Conservation (phyloP, 2,329 filamentous ascomycete species). For the Penicillium oxalicum region DNA sequence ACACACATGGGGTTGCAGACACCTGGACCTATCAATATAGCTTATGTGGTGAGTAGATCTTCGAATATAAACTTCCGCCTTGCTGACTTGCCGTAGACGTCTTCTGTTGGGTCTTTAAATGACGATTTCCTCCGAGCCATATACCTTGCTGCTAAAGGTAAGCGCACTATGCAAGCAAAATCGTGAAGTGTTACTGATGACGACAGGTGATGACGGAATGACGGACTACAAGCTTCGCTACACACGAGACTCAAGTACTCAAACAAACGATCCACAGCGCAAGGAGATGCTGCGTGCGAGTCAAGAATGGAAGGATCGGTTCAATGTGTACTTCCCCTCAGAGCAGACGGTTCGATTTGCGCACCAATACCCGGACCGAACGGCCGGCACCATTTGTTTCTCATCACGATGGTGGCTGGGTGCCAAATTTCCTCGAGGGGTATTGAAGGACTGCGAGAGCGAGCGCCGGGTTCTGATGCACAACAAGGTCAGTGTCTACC, state of each 20-base stretch:
- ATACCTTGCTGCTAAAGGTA: conserved; percentile 54
- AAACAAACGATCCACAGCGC: conserved; percentile 36
- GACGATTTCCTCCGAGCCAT: conserved; percentile 58
- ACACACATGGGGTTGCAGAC: conserved; percentile 56
- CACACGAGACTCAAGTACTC: conserved; percentile 24
- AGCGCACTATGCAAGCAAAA: conserved; percentile 2
- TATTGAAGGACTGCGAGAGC: conserved; percentile 72
- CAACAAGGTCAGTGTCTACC: conserved; percentile 61
- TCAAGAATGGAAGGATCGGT: conserved; percentile 45
- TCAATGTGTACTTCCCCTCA: conserved; percentile 78
- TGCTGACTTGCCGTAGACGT: conserved; percentile 48
- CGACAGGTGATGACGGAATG: conserved; percentile 43
- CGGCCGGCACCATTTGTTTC: conserved; percentile 77
- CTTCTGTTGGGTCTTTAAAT: conserved; percentile 74
- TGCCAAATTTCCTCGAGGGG: conserved; percentile 61
- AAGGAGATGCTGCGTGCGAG: conserved; percentile 11
- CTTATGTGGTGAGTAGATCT: conserved; percentile 57
- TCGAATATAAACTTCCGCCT: conserved; percentile 1
- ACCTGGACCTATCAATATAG: conserved; percentile 55
- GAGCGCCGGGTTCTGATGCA: conserved; percentile 73
- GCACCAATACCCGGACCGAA: conserved; percentile 28
- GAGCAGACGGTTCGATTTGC: conserved; percentile 62
- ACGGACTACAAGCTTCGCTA: conserved; percentile 39
- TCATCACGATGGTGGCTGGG: conserved; percentile 66
- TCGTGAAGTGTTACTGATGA: conserved; percentile 1